A percentile compares a stretch with the other conserved stretches of the same genome.
These are phyloP conservation scores for Lepidium aucheri DNA, from an alignment of 345 rosid species.

Conservation along the genomic window DNA sequence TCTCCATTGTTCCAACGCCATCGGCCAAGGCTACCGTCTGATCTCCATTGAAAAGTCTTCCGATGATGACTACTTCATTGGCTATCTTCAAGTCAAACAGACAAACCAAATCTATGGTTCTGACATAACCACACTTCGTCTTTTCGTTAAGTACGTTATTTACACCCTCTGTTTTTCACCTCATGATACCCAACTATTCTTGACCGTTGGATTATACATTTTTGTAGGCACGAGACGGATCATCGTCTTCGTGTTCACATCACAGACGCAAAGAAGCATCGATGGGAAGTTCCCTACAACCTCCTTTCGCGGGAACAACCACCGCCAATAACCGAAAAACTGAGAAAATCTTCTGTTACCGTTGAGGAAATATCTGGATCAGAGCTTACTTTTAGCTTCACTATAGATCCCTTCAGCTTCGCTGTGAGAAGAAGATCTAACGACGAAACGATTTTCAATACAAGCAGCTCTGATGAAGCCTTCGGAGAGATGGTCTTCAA, in stretches of 20 bases:
- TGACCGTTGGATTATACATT: slow-evolving; percentile 19
- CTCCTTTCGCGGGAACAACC: slow-evolving; percentile 66
- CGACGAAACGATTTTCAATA: slow-evolving; percentile 67
- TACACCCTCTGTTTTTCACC: slow-evolving; percentile 1
- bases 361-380: slow-evolving; percentile 51
- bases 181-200: neutral
- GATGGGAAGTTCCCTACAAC: slow-evolving; percentile 94
- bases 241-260: slow-evolving; percentile 73
- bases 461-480: neutral
- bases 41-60: slow-evolving; percentile 17
- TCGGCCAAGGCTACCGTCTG: neutral
- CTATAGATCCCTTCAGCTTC: slow-evolving; percentile 66
- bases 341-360: slow-evolving; percentile 36
- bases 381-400: slow-evolving; percentile 57
- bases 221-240: slow-evolving; percentile 63
- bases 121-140: slow-evolving; percentile 64
- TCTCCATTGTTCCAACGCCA: neutral
- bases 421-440: slow-evolving; percentile 69
- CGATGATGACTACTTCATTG: slow-evolving; percentile 54
- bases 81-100: slow-evolving; percentile 71
- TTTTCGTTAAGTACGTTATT: slow-evolving; percentile 55
- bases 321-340: slow-evolving; percentile 37
- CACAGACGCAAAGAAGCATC: slow-evolving; percentile 71
- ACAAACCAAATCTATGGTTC: slow-evolving; percentile 66
- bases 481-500: slow-evolving; percentile 51